phyloP scores from a whole-genome alignment of 345 rosid genomes.

The Atalantia buxifolia region DNA sequence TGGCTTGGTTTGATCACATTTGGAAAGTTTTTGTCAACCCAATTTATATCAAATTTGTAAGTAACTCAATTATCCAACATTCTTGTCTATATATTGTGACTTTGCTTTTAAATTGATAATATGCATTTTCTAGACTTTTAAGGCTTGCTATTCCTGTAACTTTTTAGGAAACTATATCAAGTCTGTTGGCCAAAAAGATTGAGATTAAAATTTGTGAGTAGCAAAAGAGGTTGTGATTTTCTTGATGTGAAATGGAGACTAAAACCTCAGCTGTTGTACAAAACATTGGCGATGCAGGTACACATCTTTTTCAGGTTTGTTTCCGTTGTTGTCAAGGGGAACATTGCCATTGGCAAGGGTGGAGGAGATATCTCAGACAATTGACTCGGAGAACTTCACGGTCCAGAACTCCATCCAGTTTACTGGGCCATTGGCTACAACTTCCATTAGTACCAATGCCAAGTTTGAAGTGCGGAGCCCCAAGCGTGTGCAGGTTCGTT shows the following conservation, averaged over 20 bases:
- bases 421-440: constrained; percentile 73
- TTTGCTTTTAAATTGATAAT: not conserved
- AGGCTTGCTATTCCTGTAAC: not conserved
- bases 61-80: not conserved
- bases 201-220: not conserved
- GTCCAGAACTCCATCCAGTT: constrained; percentile 78
- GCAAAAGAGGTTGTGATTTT: not conserved
- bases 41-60: not conserved
- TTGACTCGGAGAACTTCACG: constrained; percentile 76
- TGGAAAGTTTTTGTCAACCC: not conserved
- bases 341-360: constrained; percentile 59
- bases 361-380: constrained; percentile 91
- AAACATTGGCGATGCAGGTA: constrained; percentile 42
- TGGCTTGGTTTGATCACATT: not conserved
- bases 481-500: constrained; percentile 74
- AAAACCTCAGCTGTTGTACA: not conserved
- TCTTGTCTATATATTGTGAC: not conserved
- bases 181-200: not conserved
- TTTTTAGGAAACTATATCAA: not conserved
- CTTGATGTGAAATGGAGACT: not conserved
- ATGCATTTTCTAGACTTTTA: not conserved
- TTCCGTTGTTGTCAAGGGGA: constrained; percentile 74
- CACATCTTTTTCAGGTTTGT: constrained; percentile 76
- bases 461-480: constrained; percentile 91
- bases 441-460: constrained; percentile 80